Base-by-base conservation (phyloP, 1,284 basidiomycete genomes). In the Cystobasidium slooffiae region DNA sequence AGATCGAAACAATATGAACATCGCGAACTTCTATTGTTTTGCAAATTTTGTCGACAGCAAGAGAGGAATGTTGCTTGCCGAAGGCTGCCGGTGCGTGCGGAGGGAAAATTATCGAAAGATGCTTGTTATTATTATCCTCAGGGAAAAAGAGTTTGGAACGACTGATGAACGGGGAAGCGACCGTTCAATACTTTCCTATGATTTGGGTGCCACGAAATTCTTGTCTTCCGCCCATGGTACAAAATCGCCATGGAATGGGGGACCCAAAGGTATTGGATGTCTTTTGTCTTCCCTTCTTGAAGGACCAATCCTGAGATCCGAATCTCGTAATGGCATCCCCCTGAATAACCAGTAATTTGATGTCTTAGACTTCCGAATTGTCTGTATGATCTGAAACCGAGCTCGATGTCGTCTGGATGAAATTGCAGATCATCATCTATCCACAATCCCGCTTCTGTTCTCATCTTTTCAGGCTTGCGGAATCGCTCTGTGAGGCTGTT, bases 401-500 rank as follows among this genome's bases (percentile, higher is more conserved):
- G 46, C 49, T 72, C 69, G 49, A 72, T 52, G 44, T 62, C 69
- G 8, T 62, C 59, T 16, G 61, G 58, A 39, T 72, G 59, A 39
- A 72, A 49, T 46, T 72, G 58, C 16, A 72, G 47, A 51, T 72
- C 69, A 39, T 72, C 69, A 53, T 72, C 69, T 56, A 72, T 52
- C 69, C 69, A 72, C 16, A 72, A 47, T 18, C 59, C 69, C 8
- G 61, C 69, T 37, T 63, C 20, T 43, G 69, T 72, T 47, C 69
- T 59, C 69, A 72, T 72, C 31, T 64, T 61, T 31, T 52, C 49
- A 18, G 69, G 69, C 12, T 47, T 51, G 24, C 41, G 44, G 49
- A 72, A 72, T 7, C 69, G 69, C 37, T 72, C 69, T 20, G 69
- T 72, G 1, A 72, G 69, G 31, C 69, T 72, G 49, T 72, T 72